Conservation (phyloP, 768 basidiomycete species). For the Naganishia friedmannii region DNA sequence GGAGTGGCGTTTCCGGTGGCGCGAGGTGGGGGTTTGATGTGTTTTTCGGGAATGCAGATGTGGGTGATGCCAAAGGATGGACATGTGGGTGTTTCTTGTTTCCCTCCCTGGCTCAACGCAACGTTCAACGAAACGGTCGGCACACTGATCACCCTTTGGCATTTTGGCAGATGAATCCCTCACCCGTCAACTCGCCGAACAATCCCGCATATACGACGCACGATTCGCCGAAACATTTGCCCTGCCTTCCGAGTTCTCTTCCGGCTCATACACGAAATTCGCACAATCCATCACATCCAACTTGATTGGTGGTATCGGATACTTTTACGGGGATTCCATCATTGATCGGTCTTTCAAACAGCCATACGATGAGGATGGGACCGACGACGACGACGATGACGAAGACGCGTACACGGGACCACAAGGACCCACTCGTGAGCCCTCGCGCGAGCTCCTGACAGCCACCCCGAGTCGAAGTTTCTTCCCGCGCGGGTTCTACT, state of each 20-base stretch:
- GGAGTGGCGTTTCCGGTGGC: conserved; percentile 51
- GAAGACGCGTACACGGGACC: conserved; percentile 53
- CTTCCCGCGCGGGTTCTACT: conserved; percentile 97
- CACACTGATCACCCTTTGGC: too few relatives aligned
- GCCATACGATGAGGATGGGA: conserved; percentile 78
- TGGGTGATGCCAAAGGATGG: conserved; percentile 53
- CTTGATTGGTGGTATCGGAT: conserved; percentile 86
- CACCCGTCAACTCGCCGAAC: conserved; percentile 67
- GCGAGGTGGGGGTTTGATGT: conserved; percentile 76
- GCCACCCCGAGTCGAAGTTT: conserved; percentile 94
- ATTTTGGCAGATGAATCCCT: conserved; percentile 65
- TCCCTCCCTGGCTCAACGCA: too few relatives aligned
- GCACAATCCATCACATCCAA: conserved; percentile 87
- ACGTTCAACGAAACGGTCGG: too few relatives aligned
- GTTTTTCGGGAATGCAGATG: conserved; percentile 67
- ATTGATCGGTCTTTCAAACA: conserved; percentile 79
- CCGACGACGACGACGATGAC: conserved; percentile 55
- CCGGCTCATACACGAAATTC: conserved; percentile 63
- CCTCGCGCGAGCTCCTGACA: conserved; percentile 73
- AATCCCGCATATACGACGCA: conserved; percentile 62
- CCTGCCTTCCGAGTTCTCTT: conserved; percentile 59
- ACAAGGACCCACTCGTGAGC: conserved; percentile 58
- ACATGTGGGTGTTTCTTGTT: conserved; percentile 30
- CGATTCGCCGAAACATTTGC: conserved; percentile 73
- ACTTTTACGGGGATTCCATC: conserved; percentile 87